A percentile compares a stretch with the other conserved stretches of the same genome.
Evolutionary conservation across 2,329 filamentous ascomycete species (phyloP).

Genomic region (Pseudocercospora eumusae): DNA sequence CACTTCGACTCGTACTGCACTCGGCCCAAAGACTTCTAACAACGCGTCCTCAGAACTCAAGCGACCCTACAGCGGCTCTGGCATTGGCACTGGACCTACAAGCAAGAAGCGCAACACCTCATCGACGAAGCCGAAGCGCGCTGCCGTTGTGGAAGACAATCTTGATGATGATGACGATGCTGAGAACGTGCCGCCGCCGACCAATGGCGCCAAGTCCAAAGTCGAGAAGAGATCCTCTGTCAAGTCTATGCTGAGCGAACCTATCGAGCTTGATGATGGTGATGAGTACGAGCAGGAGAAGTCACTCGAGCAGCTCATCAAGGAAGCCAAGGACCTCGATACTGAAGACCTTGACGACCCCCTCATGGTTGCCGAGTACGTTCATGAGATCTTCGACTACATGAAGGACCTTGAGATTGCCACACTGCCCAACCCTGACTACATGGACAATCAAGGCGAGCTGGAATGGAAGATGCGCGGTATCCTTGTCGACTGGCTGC

Average conservation of each 20-base stretch:
- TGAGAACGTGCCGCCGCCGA: slow-evolving; percentile 70
- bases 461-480: slow-evolving; percentile 98
- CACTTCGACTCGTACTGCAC: slow-evolving; percentile 58
- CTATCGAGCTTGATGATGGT: slow-evolving; percentile 39
- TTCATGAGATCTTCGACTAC: slow-evolving; percentile 96
- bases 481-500: slow-evolving; percentile 95
- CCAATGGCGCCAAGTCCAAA: slow-evolving; percentile 42
- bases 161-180: slow-evolving; percentile 57
- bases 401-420: slow-evolving; percentile 79
- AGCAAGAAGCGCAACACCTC: slow-evolving; percentile 69
- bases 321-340: slow-evolving; percentile 67
- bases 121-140: slow-evolving; percentile 55
- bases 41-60: slow-evolving; percentile 61
- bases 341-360: slow-evolving; percentile 88
- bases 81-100: slow-evolving; percentile 61
- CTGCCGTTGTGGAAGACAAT: slow-evolving; percentile 38
- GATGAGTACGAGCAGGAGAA: slow-evolving; percentile 42
- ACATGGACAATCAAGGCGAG: slow-evolving; percentile 93
- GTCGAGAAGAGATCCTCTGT: slow-evolving; percentile 51
- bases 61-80: slow-evolving; percentile 71
- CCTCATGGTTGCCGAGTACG: slow-evolving; percentile 96
- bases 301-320: slow-evolving; percentile 42
- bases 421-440: slow-evolving; percentile 84
- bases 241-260: slow-evolving; percentile 34
- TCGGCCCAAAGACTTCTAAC: slow-evolving; percentile 73